phyloP scores from a whole-genome alignment of 129 eudicot species.

The Dittrichia graveolens region DNA sequence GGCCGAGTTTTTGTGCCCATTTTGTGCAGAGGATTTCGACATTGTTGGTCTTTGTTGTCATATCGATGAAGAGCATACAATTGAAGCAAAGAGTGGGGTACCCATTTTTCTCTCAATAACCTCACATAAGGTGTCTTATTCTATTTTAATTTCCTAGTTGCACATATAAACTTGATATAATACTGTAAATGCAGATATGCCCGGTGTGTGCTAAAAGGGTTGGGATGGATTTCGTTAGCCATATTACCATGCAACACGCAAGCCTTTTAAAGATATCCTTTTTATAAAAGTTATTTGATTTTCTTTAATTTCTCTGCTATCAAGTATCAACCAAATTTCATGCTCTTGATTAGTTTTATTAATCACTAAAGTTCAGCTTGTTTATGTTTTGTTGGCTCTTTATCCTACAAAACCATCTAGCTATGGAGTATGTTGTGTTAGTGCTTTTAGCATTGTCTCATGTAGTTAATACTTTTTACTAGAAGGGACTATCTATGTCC shows the following conservation, averaged over 20 bases:
- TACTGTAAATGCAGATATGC: slow-evolving; percentile 63
- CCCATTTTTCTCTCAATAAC: background rate
- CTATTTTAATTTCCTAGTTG: background rate
- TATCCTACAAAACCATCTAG: too few relatives aligned
- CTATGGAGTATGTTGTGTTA: too few relatives aligned
- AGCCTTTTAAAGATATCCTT: slow-evolving; percentile 91
- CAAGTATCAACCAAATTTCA: background rate
- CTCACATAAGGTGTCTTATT: background rate
- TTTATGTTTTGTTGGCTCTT: too few relatives aligned
- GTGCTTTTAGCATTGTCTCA: too few relatives aligned
- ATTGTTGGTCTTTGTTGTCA: slow-evolving; percentile 95
- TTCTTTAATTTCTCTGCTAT: background rate
- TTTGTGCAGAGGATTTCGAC: slow-evolving; percentile 92
- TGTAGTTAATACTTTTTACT: too few relatives aligned
- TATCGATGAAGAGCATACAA: slow-evolving; percentile 82
- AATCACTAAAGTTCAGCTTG: too few relatives aligned
- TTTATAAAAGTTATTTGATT: slow-evolving; percentile 12
- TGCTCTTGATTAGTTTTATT: background rate
- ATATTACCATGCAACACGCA: slow-evolving; percentile 82
- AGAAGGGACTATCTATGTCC: too few relatives aligned
- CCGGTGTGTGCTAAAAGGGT: slow-evolving; percentile 75
- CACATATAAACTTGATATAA: background rate
- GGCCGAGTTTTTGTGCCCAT: slow-evolving; percentile 84
- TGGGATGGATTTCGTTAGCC: slow-evolving; percentile 75
- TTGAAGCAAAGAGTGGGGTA: slow-evolving; percentile 83